A percentile compares a stretch with the other conserved stretches of the same genome.
These are phyloP conservation scores for Nannochloris sp. DNA, from an alignment of 139 green algal genomes.

Conservation along the genomic window DNA sequence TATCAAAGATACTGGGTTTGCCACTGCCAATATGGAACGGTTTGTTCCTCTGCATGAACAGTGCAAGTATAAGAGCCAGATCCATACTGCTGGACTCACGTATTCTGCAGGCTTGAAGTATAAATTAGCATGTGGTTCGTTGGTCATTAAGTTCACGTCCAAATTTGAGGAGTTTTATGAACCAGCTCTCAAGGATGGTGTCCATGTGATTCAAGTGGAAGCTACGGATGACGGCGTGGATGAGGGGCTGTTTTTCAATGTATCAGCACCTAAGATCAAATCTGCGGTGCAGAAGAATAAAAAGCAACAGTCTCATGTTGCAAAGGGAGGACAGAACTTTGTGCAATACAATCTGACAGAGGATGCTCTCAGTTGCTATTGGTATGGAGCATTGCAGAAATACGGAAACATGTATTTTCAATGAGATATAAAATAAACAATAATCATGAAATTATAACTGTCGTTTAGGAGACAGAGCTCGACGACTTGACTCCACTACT, in stretches of 20 bases:
- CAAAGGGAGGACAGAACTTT: constrained; percentile 21
- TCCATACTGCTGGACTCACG: constrained; percentile 31
- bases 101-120: constrained; percentile 34
- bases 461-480: not conserved
- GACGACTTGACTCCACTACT: constrained; percentile 25
- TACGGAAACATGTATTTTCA: constrained; percentile 26
- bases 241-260: constrained; percentile 8
- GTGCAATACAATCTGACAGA: constrained; percentile 16
- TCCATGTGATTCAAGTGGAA: constrained; percentile 14
- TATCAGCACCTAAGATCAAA: constrained; percentile 24
- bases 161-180: constrained; percentile 32
- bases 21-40: constrained; percentile 6
- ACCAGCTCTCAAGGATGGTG: constrained; percentile 21
- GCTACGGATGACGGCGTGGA: constrained; percentile 17
- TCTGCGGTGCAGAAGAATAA: constrained; percentile 9
- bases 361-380: constrained; percentile 30
- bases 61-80: constrained; percentile 22
- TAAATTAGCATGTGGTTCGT: constrained; percentile 24
- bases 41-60: constrained; percentile 26
- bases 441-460: not conserved
- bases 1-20: constrained; percentile 24
- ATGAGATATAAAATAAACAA: not conserved
- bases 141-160: constrained; percentile 25
- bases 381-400: constrained; percentile 18
- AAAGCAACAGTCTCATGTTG: constrained; percentile 11